Base-by-base conservation (phyloP, 2,329 filamentous ascomycete species). In the Dactylella cylindrospora region DNA sequence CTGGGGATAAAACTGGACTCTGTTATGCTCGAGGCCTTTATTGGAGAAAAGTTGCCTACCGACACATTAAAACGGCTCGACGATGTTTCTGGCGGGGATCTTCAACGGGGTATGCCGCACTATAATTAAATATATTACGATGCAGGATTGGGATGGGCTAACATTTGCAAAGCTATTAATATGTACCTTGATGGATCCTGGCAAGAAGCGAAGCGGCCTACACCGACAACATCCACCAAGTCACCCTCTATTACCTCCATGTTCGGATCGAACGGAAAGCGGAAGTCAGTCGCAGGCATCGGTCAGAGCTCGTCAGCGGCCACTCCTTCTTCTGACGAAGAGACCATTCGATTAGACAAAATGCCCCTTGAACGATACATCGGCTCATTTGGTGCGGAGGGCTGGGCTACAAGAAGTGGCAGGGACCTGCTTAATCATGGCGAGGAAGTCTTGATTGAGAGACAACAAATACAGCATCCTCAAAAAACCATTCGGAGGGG, bases 381-480 rank as follows among this genome's bases (percentile, higher is more conserved):
- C 62, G 93, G 93, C 13, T 88, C 90, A 0, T 93, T 97, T 73
- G 93, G 93, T 6, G 90, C 88, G 3, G 88, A 86, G 49, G 93
- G 85, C 3, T 98, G 93, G 93, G 84, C 88, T 4, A 97, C 91
- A 2, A 83, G 84, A 68, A 96, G 89, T 71, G 91, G 91, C 0
- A 75, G 75, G 2, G 82, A 81, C 29, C 71, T 96, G 4, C 71
- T 98, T 20, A 86, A 83, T 66, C 86, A 95, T 69, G 89, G 87
- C 12, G 91, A 97, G 66, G 68, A 75, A n/a, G 83, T 98, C 55
- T 84, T 79, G 43, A 95, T 98, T 36, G 91, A 97, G 73, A 84
- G 93, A 35, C 84, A 89, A 59, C 90, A 86, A 72, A 83, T 86
- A 20, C 84, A 86, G 64, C 49, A 45, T 25, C 20, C 33, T 2